phyloP scores from a whole-genome alignment of 2,329 filamentous ascomycete genomes.

The Colletotrichum lini region DNA sequence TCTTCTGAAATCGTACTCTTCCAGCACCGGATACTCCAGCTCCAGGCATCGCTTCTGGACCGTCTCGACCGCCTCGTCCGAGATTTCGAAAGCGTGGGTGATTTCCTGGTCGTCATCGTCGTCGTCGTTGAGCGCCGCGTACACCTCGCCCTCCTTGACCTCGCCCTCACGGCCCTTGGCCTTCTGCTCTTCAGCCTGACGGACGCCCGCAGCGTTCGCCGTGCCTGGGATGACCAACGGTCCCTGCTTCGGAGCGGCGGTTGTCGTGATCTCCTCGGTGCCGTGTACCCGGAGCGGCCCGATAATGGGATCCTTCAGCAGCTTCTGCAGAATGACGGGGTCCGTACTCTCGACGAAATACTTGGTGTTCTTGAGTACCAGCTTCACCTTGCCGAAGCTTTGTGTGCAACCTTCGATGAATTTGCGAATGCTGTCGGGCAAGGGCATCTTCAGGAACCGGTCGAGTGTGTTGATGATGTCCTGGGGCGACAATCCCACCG shows the following conservation, averaged over 20 bases:
- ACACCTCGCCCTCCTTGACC: slow-evolving; percentile 76
- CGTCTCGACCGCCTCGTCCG: slow-evolving; percentile 83
- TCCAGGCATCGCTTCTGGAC: slow-evolving; percentile 93
- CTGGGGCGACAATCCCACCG: slow-evolving; percentile 88
- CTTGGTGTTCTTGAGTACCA: slow-evolving; percentile 93
- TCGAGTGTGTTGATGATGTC: slow-evolving; percentile 94
- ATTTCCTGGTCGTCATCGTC: slow-evolving; percentile 90
- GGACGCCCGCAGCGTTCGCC: slow-evolving; percentile 89
- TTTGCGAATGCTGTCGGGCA: slow-evolving; percentile 83
- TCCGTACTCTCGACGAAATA: slow-evolving; percentile 96
- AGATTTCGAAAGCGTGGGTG: slow-evolving; percentile 94
- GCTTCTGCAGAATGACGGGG: slow-evolving; percentile 84
- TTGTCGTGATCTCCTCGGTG: slow-evolving; percentile 80
- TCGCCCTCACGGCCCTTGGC: slow-evolving; percentile 63
- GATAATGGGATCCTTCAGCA: slow-evolving; percentile 89
- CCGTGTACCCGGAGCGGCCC: slow-evolving; percentile 83
- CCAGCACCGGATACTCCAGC: slow-evolving; percentile 88
- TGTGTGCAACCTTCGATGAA: slow-evolving; percentile 87
- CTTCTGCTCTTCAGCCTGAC: slow-evolving; percentile 73
- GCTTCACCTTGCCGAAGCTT: slow-evolving; percentile 95
- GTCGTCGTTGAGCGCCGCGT: slow-evolving; percentile 82
- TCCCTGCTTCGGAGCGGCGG: slow-evolving; percentile 87
- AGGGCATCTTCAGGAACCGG: slow-evolving; percentile 87
- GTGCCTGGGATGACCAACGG: slow-evolving; percentile 94
- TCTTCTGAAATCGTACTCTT: slow-evolving; percentile 97